Percentiles rank a stretch among this genome's conserved stretches.
Evolutionary conservation across 192 early-diverging fungal genomes (phyloP).

Genomic region (Kickxella alabastrina): DNA sequence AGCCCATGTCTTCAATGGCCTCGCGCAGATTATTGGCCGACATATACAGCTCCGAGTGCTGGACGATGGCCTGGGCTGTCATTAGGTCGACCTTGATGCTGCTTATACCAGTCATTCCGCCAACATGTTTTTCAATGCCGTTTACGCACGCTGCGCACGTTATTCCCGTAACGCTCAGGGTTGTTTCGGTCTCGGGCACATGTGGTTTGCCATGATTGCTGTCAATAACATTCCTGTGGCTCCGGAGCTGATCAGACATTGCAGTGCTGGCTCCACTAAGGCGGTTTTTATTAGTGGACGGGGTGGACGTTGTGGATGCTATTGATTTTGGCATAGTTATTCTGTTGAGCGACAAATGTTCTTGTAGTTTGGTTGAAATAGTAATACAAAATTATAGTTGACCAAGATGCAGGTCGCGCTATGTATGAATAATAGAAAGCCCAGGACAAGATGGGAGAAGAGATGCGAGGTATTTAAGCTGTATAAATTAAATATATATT

Average conservation of each 20-base stretch:
- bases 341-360: no score
- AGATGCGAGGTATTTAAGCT: no score
- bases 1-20: constrained; percentile 71
- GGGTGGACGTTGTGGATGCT: background rate
- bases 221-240: background rate
- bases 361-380: no score
- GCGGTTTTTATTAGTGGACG: background rate
- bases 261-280: constrained; percentile 2
- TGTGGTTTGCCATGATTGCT: background rate
- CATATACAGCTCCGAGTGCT: constrained; percentile 25
- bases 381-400: no score
- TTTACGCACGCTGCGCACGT: constrained; percentile 83
- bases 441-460: background rate
- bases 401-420: background rate
- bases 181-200: constrained; percentile 43
- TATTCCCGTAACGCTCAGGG: constrained; percentile 70
- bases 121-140: constrained; percentile 56
- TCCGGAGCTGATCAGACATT: no score
- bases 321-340: background rate
- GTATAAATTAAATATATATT: no score
- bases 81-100: constrained; percentile 63
- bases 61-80: constrained; percentile 58
- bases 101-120: constrained; percentile 47
- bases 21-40: constrained; percentile 41
- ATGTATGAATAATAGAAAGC: background rate